phyloP scores from a whole-genome alignment of 208 protist species.

The Crithidia expoeki region DNA sequence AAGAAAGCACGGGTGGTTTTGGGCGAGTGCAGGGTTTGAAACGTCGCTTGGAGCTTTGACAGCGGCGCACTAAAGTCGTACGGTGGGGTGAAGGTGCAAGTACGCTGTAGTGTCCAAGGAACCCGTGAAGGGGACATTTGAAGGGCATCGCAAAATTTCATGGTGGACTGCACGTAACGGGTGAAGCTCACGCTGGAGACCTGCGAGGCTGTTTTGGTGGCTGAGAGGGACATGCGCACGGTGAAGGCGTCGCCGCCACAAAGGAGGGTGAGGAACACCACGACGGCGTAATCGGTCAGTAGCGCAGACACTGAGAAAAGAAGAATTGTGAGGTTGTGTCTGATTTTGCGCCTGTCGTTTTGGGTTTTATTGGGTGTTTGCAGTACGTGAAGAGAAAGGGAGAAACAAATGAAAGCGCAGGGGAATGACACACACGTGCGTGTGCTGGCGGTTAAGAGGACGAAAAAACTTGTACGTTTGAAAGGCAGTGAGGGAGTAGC shows the following conservation, averaged over 20 bases:
- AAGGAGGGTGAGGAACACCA: slow-evolving; percentile 33
- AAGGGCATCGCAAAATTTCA: background rate
- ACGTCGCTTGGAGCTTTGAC: background rate
- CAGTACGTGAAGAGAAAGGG: too few relatives aligned
- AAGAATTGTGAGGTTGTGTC: background rate
- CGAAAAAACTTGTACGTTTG: too few relatives aligned
- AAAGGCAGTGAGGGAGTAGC: too few relatives aligned
- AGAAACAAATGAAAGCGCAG: too few relatives aligned
- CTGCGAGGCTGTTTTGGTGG: slow-evolving; percentile 6
- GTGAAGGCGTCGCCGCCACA: slow-evolving; percentile 29
- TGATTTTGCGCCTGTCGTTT: too few relatives aligned
- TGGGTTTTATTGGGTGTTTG: background rate
- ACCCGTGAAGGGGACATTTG: slow-evolving; percentile 12
- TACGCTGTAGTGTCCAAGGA: slow-evolving; percentile 8
- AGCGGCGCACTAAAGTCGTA: background rate
- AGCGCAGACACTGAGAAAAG: slow-evolving; percentile 11
- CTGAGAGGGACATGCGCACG: slow-evolving; percentile 25
- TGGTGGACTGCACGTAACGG: slow-evolving; percentile 23
- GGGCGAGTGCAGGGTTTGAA: slow-evolving; percentile 8
- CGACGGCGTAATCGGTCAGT: slow-evolving; percentile 22
- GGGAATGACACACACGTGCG: too few relatives aligned
- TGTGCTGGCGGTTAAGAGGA: too few relatives aligned
- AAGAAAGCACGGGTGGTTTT: background rate
- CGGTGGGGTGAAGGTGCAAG: background rate
- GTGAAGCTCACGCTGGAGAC: slow-evolving; percentile 24